Conservation (phyloP, 306 rosid genomes). For the Comarum palustre region DNA sequence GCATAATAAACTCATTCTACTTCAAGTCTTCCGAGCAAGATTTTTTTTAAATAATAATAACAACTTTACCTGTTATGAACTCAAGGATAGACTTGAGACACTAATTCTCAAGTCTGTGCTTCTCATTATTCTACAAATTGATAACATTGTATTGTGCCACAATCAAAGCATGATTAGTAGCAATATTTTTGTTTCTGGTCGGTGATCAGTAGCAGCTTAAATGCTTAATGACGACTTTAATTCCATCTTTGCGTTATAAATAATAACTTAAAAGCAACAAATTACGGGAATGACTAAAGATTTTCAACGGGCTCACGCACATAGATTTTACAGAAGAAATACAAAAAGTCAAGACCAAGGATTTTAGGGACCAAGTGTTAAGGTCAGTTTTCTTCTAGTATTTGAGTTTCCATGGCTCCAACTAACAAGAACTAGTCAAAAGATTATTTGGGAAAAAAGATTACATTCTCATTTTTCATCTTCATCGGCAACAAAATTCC, state of each 20-base stretch:
- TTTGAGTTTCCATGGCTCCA: not conserved
- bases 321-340: not conserved
- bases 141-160: not conserved
- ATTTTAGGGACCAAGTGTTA: not conserved
- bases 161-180: slow-evolving; percentile 12
- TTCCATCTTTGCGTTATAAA: not conserved
- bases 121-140: too few species aligned
- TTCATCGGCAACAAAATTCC: too few species aligned
- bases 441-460: too few species aligned
- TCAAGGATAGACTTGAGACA: not conserved
- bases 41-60: too few species aligned
- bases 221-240: not conserved
- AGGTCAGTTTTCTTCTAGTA: not conserved
- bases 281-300: not conserved
- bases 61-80: too few species aligned
- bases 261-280: not conserved
- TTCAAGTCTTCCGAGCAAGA: not conserved
- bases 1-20: not conserved
- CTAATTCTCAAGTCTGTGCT: not conserved
- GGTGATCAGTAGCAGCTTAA: not conserved
- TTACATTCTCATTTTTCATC: too few species aligned
- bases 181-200: too few species aligned
- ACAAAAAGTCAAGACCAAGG: not conserved
- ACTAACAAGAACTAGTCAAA: not conserved
- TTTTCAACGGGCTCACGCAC: not conserved